Evolutionary conservation across 2,329 filamentous ascomycete genomes (phyloP), one percentile per base, ranked within the genome.

Genomic region (Thielaviopsis euricoi): DNA sequence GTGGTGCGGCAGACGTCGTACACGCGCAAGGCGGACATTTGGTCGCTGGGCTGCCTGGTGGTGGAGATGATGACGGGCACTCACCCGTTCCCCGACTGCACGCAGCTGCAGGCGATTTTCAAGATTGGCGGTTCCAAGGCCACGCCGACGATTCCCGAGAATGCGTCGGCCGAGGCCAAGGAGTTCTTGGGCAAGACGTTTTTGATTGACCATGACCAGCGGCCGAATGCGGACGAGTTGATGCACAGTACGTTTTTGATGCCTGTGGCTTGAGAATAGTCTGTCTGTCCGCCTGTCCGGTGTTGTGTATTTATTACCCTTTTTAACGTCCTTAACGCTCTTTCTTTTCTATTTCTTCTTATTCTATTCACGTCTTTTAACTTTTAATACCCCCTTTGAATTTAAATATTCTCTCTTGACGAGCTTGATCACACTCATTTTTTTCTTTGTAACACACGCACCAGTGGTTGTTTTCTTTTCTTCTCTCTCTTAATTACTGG

Each of bases 1-100:
- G 93, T 98, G 21, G 93, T 98, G 62, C 93, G 93, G 66, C 93
- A 97, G 72, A 97, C 91, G 2, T 90, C 89, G 6, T 96, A 98
- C 73, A 97, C 91, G 5, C 89, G 91, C 72, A 97, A 97, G 74
- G 93, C 93, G 15, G 93, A 98, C 67, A 98, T 98, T 65, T 98
- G 93, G 93, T 95, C 89, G 52, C 80, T 98, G 23, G 93, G 93
- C 37, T 98, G 93, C 69, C 76, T 98, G 55, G 89, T 98, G 15
- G 91, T 98, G 23, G 93, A 98, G 74, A 98, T 98, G 93, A 95
- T 97, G 78, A 97, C 93, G 13, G 93, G 93, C 58, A 86, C 83
- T 51, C 93, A 97, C 68, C 93, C 93, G 1, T 96, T 96, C 77
- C 93, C 93, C 0, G 91, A 95, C 72, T 95, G 89, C 75, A 94